Evolutionary conservation across 225 moss, liverwort and hornwort species (phyloP).

Genomic region (Ulota crispa): DNA sequence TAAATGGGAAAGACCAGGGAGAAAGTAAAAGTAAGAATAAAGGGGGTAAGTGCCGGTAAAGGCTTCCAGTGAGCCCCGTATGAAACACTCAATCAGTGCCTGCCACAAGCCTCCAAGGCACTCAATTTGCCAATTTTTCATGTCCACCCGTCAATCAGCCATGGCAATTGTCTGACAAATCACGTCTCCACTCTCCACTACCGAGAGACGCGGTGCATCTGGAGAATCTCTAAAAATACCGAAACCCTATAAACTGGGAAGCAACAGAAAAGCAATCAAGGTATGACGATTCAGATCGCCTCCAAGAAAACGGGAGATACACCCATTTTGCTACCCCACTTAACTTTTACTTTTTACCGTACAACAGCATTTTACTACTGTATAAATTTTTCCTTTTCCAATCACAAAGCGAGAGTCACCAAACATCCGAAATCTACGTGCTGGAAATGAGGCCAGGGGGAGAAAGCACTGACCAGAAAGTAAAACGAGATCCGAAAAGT

Average conservation of each 20-base stretch:
- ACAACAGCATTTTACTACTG: too few species aligned
- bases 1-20: too few species aligned
- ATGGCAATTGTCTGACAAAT: background rate
- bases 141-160: background rate
- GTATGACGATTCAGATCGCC: background rate
- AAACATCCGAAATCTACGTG: background rate
- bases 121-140: background rate
- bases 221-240: background rate
- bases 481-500: background rate
- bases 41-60: too few species aligned
- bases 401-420: background rate
- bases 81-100: background rate
- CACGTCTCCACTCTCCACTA: slow-evolving; percentile 2
- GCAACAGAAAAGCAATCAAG: background rate
- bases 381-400: background rate
- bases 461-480: too few species aligned
- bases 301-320: slow-evolving; percentile 1
- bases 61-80: background rate
- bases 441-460: background rate
- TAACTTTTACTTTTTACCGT: background rate
- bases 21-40: too few species aligned
- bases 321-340: background rate
- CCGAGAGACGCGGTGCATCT: background rate
- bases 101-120: background rate
- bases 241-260: background rate